Conservation (phyloP, 768 basidiomycete species). For the Russula earlei region DNA sequence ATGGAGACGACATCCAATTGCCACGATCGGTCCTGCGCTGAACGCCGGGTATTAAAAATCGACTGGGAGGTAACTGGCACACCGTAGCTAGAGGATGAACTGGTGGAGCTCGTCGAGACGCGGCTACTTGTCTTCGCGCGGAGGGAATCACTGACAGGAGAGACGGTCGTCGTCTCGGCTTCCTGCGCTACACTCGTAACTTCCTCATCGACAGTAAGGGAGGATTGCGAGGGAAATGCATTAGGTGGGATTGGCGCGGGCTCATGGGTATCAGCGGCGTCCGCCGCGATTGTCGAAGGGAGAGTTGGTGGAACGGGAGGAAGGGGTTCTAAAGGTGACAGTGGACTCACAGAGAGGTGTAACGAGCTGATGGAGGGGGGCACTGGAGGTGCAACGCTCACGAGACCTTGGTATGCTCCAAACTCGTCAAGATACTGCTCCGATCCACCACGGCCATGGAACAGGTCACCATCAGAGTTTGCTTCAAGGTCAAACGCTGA, state of each 20-base stretch:
- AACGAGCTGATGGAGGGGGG: constrained; percentile 12
- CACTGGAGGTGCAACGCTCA: constrained; percentile 8
- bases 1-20: constrained; percentile 66
- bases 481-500: constrained; percentile 67
- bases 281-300: not conserved
- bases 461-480: constrained; percentile 48
- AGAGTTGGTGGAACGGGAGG: not conserved
- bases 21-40: constrained; percentile 37
- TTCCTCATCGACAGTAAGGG: not conserved
- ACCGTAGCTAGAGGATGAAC: constrained; percentile 21
- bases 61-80: constrained; percentile 12
- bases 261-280: not conserved
- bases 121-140: not conserved
- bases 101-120: constrained; percentile 11
- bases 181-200: not conserved
- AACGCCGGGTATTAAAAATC: constrained; percentile 22
- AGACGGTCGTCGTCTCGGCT: not conserved
- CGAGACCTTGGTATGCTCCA: constrained; percentile 23
- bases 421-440: constrained; percentile 58
- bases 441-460: constrained; percentile 52
- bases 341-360: constrained; percentile 8
- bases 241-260: not conserved
- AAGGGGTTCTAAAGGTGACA: constrained; percentile 4
- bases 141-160: not conserved
- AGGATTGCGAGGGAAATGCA: not conserved